Conservation (phyloP, 2,329 filamentous ascomycete species). For the Akanthomyces dipterigenus region DNA sequence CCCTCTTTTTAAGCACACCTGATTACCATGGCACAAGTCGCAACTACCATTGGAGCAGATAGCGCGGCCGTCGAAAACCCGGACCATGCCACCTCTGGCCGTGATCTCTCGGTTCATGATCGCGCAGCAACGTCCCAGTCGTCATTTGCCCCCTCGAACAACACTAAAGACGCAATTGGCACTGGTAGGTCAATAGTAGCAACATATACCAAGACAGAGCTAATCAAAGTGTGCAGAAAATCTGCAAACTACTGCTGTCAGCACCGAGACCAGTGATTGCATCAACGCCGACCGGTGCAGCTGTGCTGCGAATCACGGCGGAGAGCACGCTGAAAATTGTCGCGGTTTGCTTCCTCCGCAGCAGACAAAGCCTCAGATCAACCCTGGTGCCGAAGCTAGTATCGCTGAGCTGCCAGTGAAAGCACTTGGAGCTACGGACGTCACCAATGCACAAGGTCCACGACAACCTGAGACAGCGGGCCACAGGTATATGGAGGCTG, state of each 20-base stretch:
- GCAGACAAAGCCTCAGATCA: background rate
- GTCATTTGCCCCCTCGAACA: background rate
- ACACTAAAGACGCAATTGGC: background rate
- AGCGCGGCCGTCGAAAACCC: background rate
- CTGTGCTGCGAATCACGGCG: background rate
- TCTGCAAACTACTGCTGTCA: background rate
- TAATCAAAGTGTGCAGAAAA: background rate
- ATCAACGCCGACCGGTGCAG: background rate
- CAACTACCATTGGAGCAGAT: background rate
- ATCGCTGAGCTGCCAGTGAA: background rate
- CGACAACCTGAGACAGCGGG: background rate
- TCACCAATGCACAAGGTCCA: background rate
- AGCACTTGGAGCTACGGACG: background rate
- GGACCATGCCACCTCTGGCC: background rate
- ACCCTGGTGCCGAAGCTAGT: background rate
- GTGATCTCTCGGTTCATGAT: background rate
- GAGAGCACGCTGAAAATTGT: background rate
- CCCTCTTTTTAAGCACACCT: background rate
- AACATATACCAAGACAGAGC: background rate
- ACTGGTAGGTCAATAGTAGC: background rate
- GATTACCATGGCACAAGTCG: background rate
- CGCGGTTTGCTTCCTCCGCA: background rate
- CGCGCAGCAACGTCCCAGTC: background rate
- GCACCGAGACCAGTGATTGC: background rate
- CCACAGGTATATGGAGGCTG: background rate